A percentile compares a stretch with the other conserved stretches of the same genome.
phyloP scores from a whole-genome alignment of 768 basidiomycete species.

The Butyriboletus loyo region DNA sequence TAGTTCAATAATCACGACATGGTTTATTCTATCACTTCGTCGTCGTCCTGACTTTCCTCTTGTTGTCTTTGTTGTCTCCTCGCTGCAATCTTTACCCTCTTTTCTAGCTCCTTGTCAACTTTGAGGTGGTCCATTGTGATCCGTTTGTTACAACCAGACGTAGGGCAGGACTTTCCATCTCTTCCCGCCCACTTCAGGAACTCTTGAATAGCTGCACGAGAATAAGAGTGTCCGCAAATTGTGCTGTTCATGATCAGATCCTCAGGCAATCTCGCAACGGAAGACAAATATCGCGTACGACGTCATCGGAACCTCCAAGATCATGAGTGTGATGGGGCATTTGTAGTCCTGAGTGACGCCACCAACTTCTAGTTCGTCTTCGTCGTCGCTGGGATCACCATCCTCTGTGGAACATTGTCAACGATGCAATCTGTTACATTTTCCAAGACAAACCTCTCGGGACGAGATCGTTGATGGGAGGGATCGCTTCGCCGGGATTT shows the following conservation, averaged over 20 bases:
- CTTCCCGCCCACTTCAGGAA: conserved; percentile 45
- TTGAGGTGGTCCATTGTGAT: conserved; percentile 52
- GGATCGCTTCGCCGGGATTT: conserved; percentile 66
- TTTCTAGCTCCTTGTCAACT: conserved; percentile 55
- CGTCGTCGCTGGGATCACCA: conserved; percentile 78
- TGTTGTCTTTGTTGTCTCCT: conserved; percentile 48
- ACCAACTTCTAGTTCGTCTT: conserved; percentile 87
- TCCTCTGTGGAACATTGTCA: conserved; percentile 48
- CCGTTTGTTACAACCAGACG: conserved; percentile 64
- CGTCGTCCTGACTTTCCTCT: conserved; percentile 34
- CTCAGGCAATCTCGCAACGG: conserved; percentile 1
- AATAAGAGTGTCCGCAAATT: conserved; percentile 82
- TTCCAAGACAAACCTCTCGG: conserved; percentile 52
- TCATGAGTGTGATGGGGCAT: conserved; percentile 74
- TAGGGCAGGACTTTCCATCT: conserved; percentile 55
- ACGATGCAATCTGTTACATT: not conserved
- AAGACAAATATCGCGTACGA: conserved; percentile 55
- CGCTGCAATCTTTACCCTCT: conserved; percentile 56
- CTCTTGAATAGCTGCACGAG: conserved; percentile 62
- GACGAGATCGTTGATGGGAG: conserved; percentile 72
- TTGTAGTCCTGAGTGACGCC: conserved; percentile 80
- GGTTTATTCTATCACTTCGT: conserved; percentile 54
- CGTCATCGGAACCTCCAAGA: conserved; percentile 70
- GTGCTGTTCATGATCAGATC: conserved; percentile 36
- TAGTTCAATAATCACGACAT: not conserved